Base-by-base conservation (phyloP, 2,329 filamentous ascomycete genomes). In the Xylaria sp. region DNA sequence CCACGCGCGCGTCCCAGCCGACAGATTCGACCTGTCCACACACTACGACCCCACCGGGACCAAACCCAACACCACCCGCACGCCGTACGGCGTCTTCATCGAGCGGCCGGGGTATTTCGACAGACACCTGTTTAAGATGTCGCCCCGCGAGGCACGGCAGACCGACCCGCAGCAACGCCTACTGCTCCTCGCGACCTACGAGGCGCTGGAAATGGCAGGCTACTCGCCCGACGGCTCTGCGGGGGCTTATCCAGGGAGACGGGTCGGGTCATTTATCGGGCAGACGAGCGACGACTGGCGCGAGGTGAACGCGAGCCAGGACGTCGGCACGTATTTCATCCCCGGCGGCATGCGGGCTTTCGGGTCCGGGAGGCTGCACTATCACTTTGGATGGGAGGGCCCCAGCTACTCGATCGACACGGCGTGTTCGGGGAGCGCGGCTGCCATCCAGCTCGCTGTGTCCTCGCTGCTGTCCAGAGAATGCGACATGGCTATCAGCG, bases 161-260 rank as follows among this genome's bases (percentile, higher is more conserved):
- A 88, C 85, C 3, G 87, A 90, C 70, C 87, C 87, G 1, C 86
- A 86, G 76, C 87, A 88, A 69, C 81, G 87, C 66, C 74, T 89
- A n/a, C 83, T 85, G 3, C 76, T 90, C 2, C 81, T 86, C 27
- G 88, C 87, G 7, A 85, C 86, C 0, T 90, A 90, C 65, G 87
- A 90, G 68, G 87, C 87, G 1, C 77, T 90, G 33, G 87, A 90
- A 70, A 85, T 85, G 79, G 85, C 85, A 27, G 87, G 69, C 0
- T 63, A 68, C n/a, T 62, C 66, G 1, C 46, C 46, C 10, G 58
- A 66, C 0, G 62, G 65, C 38, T 23, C 43, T 0, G 69, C 62
- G 0, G 62, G 60, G 0, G 64, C 64, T 6, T 62, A 60, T 8
- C 29, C 40, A 1, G 37, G 29, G 1, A 31, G 60, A 4, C 57